Conservation (phyloP, 2,329 filamentous ascomycete species). For the Shiraia sp. region DNA sequence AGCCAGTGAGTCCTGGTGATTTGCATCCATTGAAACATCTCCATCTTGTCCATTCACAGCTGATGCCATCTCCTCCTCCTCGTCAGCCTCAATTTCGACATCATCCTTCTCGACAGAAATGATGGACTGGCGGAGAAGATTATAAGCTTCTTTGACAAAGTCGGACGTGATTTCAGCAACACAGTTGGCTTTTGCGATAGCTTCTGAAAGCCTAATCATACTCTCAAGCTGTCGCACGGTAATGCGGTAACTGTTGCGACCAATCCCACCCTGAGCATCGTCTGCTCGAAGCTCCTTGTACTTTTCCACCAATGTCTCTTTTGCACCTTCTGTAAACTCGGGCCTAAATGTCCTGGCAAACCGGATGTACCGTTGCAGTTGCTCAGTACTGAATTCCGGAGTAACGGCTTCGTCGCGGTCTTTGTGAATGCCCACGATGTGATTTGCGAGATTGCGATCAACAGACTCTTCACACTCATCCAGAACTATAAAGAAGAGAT, state of each 20-base stretch:
- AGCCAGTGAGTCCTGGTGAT: slow-evolving; percentile 42
- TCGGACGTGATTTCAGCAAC: slow-evolving; percentile 82
- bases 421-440: slow-evolving; percentile 94
- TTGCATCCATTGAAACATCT: slow-evolving; percentile 36
- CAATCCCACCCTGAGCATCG: slow-evolving; percentile 90
- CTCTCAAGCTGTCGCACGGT: slow-evolving; percentile 95
- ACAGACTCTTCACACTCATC: slow-evolving; percentile 94
- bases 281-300: slow-evolving; percentile 96
- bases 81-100: slow-evolving; percentile 87
- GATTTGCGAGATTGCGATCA: slow-evolving; percentile 87
- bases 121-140: slow-evolving; percentile 89
- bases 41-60: slow-evolving; percentile 53
- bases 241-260: slow-evolving; percentile 94
- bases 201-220: slow-evolving; percentile 92
- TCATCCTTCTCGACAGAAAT: slow-evolving; percentile 98
- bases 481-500: slow-evolving; percentile 96
- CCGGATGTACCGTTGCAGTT: slow-evolving; percentile 94
- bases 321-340: slow-evolving; percentile 86
- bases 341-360: slow-evolving; percentile 95
- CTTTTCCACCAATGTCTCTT: slow-evolving; percentile 80
- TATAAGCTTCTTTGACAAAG: slow-evolving; percentile 91
- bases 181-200: slow-evolving; percentile 98
- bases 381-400: slow-evolving; percentile 94
- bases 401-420: slow-evolving; percentile 87
- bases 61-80: slow-evolving; percentile 67